Evolutionary conservation across 306 rosid species (phyloP).

Genomic region (Citrullus amarus): DNA sequence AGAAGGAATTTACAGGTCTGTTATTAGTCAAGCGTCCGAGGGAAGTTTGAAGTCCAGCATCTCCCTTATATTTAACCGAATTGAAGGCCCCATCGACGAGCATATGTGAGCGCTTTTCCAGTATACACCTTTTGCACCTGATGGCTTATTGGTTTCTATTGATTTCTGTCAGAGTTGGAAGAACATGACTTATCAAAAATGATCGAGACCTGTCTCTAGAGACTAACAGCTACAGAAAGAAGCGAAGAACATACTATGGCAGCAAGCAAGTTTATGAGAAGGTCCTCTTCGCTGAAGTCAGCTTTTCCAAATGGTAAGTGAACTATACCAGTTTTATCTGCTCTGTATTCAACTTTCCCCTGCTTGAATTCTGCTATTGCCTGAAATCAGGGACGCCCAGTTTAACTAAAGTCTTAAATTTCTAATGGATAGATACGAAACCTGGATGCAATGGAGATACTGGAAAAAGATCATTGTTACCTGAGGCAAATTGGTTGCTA

Average conservation of each 20-base stretch:
- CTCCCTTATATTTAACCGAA: conserved; percentile 71
- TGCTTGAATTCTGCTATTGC: conserved; percentile 93
- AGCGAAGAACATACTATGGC: conserved; percentile 51
- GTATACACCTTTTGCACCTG: conserved; percentile 92
- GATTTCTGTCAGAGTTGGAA: conserved; percentile 57
- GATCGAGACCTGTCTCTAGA: background rate
- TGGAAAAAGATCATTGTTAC: conserved; percentile 12
- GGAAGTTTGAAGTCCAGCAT: conserved; percentile 74
- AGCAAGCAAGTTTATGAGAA: conserved; percentile 64
- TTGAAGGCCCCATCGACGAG: conserved; percentile 96
- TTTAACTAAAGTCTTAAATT: background rate
- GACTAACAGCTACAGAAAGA: background rate
- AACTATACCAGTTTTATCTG: conserved; percentile 96
- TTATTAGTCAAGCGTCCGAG: background rate
- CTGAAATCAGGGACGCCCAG: conserved; percentile 20
- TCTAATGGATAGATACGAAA: background rate
- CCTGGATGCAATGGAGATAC: background rate
- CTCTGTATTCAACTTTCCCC: conserved; percentile 93
- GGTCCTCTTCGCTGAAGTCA: conserved; percentile 80
- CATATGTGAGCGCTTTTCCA: conserved; percentile 94
- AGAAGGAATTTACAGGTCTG: conserved; percentile 4
- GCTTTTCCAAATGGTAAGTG: conserved; percentile 86
- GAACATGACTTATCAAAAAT: background rate
- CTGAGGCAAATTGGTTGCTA: conserved; percentile 86
- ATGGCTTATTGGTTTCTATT: conserved; percentile 77